phyloP scores from a whole-genome alignment of 1,284 basidiomycete genomes.

The Amylostereum chailletii region DNA sequence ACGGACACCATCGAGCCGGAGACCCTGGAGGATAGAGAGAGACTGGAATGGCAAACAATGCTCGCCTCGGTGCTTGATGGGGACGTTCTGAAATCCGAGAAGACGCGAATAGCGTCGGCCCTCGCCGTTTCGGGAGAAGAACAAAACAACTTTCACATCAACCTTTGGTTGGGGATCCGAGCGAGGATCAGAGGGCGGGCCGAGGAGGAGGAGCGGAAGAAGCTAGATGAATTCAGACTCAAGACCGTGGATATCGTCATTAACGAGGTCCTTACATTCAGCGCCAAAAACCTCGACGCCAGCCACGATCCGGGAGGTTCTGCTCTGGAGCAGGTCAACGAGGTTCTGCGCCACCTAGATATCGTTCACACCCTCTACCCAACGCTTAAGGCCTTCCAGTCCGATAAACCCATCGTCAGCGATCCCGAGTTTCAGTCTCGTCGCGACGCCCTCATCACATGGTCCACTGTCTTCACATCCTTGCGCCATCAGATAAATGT shows the following conservation, averaged over 20 bases:
- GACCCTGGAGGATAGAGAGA: slow-evolving; percentile 66
- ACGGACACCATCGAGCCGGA: slow-evolving; percentile 52
- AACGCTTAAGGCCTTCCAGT: slow-evolving; percentile 69
- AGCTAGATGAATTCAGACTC: slow-evolving; percentile 76
- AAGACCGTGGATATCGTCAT: slow-evolving; percentile 78
- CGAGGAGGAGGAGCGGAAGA: slow-evolving; percentile 76
- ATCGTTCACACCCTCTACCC: slow-evolving; percentile 86
- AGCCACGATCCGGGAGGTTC: slow-evolving; percentile 33
- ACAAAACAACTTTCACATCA: slow-evolving; percentile 55
- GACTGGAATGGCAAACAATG: slow-evolving; percentile 93
- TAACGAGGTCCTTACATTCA: slow-evolving; percentile 76
- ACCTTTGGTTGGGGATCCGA: slow-evolving; percentile 87
- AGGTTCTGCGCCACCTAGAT: slow-evolving; percentile 73
- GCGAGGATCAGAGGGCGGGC: slow-evolving; percentile 79
- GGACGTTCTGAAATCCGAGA: slow-evolving; percentile 90
- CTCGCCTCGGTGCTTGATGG: slow-evolving; percentile 87
- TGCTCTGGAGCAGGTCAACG: slow-evolving; percentile 66
- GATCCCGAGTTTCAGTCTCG: slow-evolving; percentile 66
- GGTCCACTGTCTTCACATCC: slow-evolving; percentile 77
- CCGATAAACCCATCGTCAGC: slow-evolving; percentile 68
- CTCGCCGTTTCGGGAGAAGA: slow-evolving; percentile 62
- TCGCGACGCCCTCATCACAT: slow-evolving; percentile 82
- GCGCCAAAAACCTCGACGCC: slow-evolving; percentile 36
- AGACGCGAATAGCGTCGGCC: slow-evolving; percentile 76
- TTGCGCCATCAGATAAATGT: slow-evolving; percentile 72